These are phyloP conservation scores for Neophaeococcomyces aloes DNA, from an alignment of 2,329 filamentous ascomycete species.

Conservation along the genomic window DNA sequence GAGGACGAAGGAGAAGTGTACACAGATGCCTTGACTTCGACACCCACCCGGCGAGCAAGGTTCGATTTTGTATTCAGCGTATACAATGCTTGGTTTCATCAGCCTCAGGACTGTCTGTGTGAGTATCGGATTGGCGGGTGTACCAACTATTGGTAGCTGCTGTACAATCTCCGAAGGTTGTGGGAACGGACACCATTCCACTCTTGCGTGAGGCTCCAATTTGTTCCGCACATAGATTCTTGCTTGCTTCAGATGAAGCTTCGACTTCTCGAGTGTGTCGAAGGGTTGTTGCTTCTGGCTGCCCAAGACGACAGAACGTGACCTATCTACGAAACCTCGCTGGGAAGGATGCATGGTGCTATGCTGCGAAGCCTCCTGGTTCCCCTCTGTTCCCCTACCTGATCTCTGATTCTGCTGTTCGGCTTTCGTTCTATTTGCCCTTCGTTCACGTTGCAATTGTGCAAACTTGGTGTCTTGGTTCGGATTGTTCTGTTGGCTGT, in stretches of 20 bases:
- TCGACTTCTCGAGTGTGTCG: too few relatives aligned
- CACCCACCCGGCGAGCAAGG: constrained; percentile 11
- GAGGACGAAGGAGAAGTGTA: constrained; percentile 17
- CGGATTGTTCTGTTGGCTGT: too few relatives aligned
- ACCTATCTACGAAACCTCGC: too few relatives aligned
- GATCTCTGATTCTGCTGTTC: too few relatives aligned
- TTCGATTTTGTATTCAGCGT: constrained; percentile 14
- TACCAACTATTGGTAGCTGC: not conserved
- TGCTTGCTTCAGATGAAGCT: not conserved
- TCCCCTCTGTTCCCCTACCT: too few relatives aligned
- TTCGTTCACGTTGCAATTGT: too few relatives aligned
- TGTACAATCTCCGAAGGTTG: not conserved
- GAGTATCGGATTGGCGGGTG: constrained; percentile 1
- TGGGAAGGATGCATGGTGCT: too few relatives aligned
- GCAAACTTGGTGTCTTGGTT: too few relatives aligned
- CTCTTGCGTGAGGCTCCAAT: not conserved
- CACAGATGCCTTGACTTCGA: constrained; percentile 18
- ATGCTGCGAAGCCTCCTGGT: too few relatives aligned
- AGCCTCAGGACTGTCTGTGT: constrained; percentile 5
- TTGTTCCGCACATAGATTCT: not conserved
- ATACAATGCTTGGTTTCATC: constrained; percentile 14
- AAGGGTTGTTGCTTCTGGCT: too few relatives aligned
- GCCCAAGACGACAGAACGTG: too few relatives aligned
- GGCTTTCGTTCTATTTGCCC: too few relatives aligned
- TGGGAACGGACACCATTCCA: not conserved